Evolutionary conservation across 192 early-diverging fungal genomes (phyloP).

Genomic region (Borealophlyctis nickersoniae): DNA sequence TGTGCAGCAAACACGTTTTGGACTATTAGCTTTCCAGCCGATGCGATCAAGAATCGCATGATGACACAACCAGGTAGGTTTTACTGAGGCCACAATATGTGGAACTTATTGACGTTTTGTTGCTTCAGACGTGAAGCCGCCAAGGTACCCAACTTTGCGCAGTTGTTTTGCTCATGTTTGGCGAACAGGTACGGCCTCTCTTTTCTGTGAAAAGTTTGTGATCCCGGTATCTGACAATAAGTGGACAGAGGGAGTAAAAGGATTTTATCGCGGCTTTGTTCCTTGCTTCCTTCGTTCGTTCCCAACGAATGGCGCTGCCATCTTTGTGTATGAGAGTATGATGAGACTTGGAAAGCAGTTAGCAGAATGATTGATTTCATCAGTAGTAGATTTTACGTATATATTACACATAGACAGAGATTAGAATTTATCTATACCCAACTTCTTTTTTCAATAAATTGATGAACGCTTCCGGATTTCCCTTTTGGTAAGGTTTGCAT

Average conservation of each 20-base stretch:
- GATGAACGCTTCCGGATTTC: conserved; percentile 2
- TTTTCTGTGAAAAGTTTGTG: no score
- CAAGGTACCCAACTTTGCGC: conserved; percentile 52
- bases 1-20: conserved; percentile 89
- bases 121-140: conserved; percentile 62
- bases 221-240: no score
- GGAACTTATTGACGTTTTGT: no score
- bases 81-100: no score
- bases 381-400: no score
- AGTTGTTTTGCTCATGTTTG: conserved; percentile 56
- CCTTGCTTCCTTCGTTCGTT: conserved; percentile 89
- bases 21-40: conserved; percentile 75
- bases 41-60: conserved; percentile 89
- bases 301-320: conserved; percentile 93
- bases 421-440: no score
- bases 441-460: conserved; percentile 13
- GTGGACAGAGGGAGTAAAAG: conserved; percentile 73
- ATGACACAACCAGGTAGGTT: conserved; percentile 93
- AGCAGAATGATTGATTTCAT: conserved; percentile 4
- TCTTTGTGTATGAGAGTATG: conserved; percentile 80
- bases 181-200: conserved; percentile 39
- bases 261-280: conserved; percentile 88
- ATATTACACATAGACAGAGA: no score
- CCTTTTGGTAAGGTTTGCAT: conserved; percentile 6
- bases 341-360: conserved; percentile 18